These are phyloP conservation scores for Parathielavia hyrcaniae DNA, from an alignment of 495 filamentous ascomycete genomes.

Conservation along the genomic window DNA sequence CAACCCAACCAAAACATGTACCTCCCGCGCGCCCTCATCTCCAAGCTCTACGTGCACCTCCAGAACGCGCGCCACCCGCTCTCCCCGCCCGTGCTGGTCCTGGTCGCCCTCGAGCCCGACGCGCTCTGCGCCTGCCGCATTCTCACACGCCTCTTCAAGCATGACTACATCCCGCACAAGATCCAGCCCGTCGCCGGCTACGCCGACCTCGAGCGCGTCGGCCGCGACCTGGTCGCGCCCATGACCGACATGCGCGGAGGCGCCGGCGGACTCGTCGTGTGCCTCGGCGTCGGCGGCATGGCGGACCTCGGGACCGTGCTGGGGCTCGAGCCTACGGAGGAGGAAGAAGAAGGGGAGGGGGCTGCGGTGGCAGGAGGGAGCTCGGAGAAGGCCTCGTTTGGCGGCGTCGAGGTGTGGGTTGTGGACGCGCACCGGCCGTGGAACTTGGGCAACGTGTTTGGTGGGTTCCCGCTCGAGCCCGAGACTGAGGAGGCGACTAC, in stretches of 20 bases:
- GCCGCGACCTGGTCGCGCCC: conserved; percentile 66
- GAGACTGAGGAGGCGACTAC: conserved; percentile 42
- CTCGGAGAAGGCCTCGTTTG: too few relatives aligned
- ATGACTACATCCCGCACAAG: conserved; percentile 97
- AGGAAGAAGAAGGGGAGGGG: conserved; percentile 48
- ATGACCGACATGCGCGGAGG: conserved; percentile 79
- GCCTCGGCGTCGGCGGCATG: conserved; percentile 84
- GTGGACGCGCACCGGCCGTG: conserved; percentile 87
- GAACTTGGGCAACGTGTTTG: conserved; percentile 93
- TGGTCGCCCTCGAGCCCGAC: conserved; percentile 91
- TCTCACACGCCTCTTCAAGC: conserved; percentile 80
- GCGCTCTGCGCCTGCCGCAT: conserved; percentile 94
- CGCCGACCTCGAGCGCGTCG: conserved; percentile 74
- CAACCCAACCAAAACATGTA: conserved; percentile 56
- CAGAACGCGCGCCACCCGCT: conserved; percentile 72
- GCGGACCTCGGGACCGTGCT: conserved; percentile 75
- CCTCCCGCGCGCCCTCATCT: conserved; percentile 82
- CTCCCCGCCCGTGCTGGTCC: conserved; percentile 83
- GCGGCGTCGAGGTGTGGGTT: conserved; percentile 87
- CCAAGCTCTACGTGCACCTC: conserved; percentile 83
- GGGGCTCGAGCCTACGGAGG: conserved; percentile 55
- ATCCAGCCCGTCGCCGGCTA: conserved; percentile 92
- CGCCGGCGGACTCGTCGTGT: conserved; percentile 79
- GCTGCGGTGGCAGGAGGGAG: too few relatives aligned
- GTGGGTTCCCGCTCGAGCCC: conserved; percentile 52